Conservation (phyloP, 495 filamentous ascomycete genomes). For the Daldinia caldariorum region DNA sequence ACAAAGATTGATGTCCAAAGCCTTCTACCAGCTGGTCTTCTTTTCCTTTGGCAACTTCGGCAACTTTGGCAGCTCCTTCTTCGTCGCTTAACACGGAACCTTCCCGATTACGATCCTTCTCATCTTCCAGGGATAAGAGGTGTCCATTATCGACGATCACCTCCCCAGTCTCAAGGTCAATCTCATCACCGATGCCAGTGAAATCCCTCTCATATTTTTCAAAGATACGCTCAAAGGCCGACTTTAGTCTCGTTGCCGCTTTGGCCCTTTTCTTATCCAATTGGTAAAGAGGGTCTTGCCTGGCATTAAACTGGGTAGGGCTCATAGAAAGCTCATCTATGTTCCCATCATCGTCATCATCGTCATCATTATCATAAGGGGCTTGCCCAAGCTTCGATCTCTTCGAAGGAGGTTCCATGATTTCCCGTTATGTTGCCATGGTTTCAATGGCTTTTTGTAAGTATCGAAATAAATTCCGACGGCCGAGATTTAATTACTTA, state of each 20-base stretch:
- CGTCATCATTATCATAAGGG: constrained; percentile 47
- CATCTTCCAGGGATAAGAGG: constrained; percentile 65
- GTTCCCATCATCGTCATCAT: constrained; percentile 54
- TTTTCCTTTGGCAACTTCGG: constrained; percentile 35
- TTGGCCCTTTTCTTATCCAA: constrained; percentile 66
- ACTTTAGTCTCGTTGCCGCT: constrained; percentile 75
- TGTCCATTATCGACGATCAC: constrained; percentile 92
- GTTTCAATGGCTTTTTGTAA: not conserved
- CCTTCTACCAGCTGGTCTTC: constrained; percentile 2
- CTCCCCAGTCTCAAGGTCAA: constrained; percentile 78
- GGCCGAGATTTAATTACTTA: not conserved
- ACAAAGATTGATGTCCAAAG: constrained; percentile 27
- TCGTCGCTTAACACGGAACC: constrained; percentile 38
- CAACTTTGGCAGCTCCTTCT: no score
- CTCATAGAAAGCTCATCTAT: constrained; percentile 55
- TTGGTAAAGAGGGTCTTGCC: constrained; percentile 60
- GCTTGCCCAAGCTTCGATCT: constrained; percentile 59
- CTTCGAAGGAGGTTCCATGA: constrained; percentile 70
- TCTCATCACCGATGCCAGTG: constrained; percentile 80
- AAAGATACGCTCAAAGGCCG: constrained; percentile 85
- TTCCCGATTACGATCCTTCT: constrained; percentile 52
- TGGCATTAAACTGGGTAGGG: constrained; percentile 55
- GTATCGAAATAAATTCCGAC: not conserved
- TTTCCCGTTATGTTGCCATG: constrained; percentile 21
- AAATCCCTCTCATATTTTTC: constrained; percentile 88